Conservation (phyloP, 192 early-diverging fungal genomes). For the Backusella australiensis region DNA sequence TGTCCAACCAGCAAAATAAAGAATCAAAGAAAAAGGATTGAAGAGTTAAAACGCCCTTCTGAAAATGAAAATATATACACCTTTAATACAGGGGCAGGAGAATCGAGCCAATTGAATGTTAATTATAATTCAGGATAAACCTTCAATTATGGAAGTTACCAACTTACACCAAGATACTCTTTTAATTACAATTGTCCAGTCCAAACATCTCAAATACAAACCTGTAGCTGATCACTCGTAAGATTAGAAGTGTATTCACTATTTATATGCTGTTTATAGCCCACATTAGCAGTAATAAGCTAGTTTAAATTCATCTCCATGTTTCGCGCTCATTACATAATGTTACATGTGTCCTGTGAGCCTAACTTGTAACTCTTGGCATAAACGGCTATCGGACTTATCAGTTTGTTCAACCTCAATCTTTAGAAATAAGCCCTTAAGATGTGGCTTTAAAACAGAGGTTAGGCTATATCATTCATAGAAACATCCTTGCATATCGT, state of each 20-base stretch:
- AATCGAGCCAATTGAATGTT: background rate
- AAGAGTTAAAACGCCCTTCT: too few relatives aligned
- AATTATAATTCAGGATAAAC: background rate
- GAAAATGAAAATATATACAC: too few relatives aligned
- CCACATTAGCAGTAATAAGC: background rate
- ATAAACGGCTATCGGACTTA: background rate
- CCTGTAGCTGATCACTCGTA: too few relatives aligned
- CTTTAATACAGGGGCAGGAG: background rate
- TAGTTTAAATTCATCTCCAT: background rate
- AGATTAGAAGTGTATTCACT: background rate
- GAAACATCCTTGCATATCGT: too few relatives aligned
- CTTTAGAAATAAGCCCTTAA: background rate
- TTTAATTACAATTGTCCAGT: background rate
- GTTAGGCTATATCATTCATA: too few relatives aligned
- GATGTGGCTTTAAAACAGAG: background rate
- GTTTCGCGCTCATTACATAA: background rate
- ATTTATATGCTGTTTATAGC: background rate
- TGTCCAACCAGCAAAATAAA: too few relatives aligned
- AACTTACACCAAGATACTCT: background rate
- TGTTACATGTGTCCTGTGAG: background rate
- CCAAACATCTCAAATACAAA: background rate
- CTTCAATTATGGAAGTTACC: background rate
- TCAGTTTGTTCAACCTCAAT: background rate
- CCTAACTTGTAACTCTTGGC: background rate
- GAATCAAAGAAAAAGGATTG: too few relatives aligned